These are phyloP conservation scores for Starmerella asiatica DNA, from an alignment of 805 yeast species.

Conservation along the genomic window DNA sequence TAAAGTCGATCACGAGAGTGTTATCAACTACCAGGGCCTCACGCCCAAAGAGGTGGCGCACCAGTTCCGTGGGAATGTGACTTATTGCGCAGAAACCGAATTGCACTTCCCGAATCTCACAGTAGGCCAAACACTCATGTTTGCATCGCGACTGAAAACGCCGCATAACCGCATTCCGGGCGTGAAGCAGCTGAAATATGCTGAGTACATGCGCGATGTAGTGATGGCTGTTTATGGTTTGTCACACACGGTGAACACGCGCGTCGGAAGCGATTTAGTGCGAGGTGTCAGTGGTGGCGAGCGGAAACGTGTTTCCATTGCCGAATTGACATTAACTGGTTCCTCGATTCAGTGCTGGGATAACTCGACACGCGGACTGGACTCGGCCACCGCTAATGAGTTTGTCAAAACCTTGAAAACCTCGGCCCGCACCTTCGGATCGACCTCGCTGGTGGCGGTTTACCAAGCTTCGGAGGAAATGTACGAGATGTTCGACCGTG, in stretches of 20 bases:
- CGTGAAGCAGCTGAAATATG: constrained; percentile 35
- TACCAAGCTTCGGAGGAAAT: constrained; percentile 58
- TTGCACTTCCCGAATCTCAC: constrained; percentile 66
- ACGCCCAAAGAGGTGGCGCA: constrained; percentile 46
- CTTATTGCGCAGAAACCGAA: constrained; percentile 38
- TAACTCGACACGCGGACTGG: constrained; percentile 77
- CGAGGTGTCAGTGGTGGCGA: constrained; percentile 81
- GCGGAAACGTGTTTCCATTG: constrained; percentile 70
- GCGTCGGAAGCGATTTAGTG: constrained; percentile 48
- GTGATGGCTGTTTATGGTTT: constrained; percentile 46
- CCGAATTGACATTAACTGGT: constrained; percentile 57
- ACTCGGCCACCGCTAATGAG: constrained; percentile 71
- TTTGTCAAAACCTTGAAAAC: constrained; percentile 54
- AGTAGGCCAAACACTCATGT: constrained; percentile 56
- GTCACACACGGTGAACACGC: constrained; percentile 44
- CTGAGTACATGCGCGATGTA: constrained; percentile 36
- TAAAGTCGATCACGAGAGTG: constrained; percentile 37
- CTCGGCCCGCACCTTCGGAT: constrained; percentile 39
- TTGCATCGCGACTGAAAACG: constrained; percentile 57
- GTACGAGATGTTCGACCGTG: constrained; percentile 51
- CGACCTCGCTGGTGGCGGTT: constrained; percentile 53
- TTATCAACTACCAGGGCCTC: constrained; percentile 49
- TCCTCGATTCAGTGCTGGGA: constrained; percentile 61
- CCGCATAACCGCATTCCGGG: constrained; percentile 43
- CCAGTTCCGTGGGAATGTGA: constrained; percentile 38